A percentile compares a stretch with the other conserved stretches of the same genome.
These are phyloP conservation scores for Vitis hybrid DNA, from an alignment of 177 flowering plant genomes.

Conservation along the genomic window DNA sequence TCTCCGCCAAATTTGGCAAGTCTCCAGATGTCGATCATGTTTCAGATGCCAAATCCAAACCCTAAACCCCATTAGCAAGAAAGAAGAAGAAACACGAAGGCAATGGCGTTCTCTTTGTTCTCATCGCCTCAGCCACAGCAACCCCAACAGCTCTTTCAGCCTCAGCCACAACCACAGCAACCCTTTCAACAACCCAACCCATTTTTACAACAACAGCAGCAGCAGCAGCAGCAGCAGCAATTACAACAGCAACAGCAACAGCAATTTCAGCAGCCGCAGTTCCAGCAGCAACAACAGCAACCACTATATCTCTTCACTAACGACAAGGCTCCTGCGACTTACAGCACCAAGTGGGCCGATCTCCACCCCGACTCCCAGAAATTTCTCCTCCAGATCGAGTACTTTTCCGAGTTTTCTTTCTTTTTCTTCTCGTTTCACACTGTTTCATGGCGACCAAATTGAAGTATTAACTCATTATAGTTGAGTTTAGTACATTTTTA, in stretches of 20 bases:
- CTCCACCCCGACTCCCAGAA: conserved; percentile 98
- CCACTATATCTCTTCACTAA: conserved; percentile 68
- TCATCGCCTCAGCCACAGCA: conserved; percentile 37
- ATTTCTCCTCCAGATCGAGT: conserved; percentile 84
- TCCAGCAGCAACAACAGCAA: conserved; percentile 71
- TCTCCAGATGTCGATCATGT: neutral
- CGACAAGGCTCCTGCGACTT: conserved; percentile 81
- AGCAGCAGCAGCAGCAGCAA: conserved; percentile 29
- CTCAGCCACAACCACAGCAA: conserved; percentile 35
- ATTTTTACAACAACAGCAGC: conserved; percentile 26
- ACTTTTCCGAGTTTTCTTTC: neutral
- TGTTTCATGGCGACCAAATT: neutral
- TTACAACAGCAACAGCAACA: conserved; percentile 24
- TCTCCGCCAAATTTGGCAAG: no score
- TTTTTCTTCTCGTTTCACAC: neutral
- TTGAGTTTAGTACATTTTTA: no score
- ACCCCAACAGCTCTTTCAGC: conserved; percentile 39
- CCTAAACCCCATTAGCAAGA: neutral
- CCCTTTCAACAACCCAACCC: conserved; percentile 25
- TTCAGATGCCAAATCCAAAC: neutral
- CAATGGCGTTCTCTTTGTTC: conserved; percentile 27
- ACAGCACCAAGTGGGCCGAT: conserved; percentile 90
- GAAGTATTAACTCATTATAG: no score
- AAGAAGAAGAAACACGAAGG: neutral
- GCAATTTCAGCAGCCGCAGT: conserved; percentile 48